A percentile compares a stretch with the other conserved stretches of the same genome.
phyloP scores from a whole-genome alignment of 202 grass and related monocot genomes.

The Cymbopogon flexuosus region DNA sequence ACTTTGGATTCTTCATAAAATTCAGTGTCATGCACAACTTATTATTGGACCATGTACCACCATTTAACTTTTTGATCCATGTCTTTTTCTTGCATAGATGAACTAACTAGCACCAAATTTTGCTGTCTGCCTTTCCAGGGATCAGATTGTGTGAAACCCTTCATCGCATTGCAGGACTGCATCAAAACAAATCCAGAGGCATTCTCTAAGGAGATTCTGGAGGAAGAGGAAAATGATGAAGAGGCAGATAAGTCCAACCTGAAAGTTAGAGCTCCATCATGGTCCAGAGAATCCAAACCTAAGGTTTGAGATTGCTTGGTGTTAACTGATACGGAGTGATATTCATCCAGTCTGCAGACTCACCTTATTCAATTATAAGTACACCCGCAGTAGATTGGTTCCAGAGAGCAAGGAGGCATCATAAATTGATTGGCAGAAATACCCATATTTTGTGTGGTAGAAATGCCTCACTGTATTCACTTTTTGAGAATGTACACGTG shows the following conservation, averaged over 20 bases:
- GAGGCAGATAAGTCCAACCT: constrained; percentile 52
- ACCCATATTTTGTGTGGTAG: not conserved
- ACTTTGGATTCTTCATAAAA: not conserved
- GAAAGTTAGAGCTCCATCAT: constrained; percentile 65
- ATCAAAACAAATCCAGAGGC: constrained; percentile 78
- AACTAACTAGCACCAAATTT: not conserved
- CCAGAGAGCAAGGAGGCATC: constrained; percentile 1
- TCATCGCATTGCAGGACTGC: constrained; percentile 80
- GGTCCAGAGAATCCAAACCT: constrained; percentile 78
- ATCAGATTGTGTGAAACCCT: constrained; percentile 85
- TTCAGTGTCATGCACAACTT: not conserved
- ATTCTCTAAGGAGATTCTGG: constrained; percentile 82
- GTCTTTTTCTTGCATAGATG: not conserved
- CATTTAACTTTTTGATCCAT: not conserved
- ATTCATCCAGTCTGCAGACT: not conserved
- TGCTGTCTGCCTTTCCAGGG: constrained; percentile 45
- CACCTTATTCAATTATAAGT: not conserved
- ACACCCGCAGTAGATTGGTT: constrained; percentile 3
- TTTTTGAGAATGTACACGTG: not conserved
- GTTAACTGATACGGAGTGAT: constrained; percentile 15
- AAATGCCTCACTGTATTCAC: not conserved
- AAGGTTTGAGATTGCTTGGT: constrained; percentile 46
- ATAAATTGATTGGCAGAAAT: not conserved
- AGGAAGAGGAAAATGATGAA: constrained; percentile 57
- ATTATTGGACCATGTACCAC: not conserved